These are phyloP conservation scores for Alternaria angustiovoidea DNA, from an alignment of 2,329 filamentous ascomycete species.

Conservation along the genomic window DNA sequence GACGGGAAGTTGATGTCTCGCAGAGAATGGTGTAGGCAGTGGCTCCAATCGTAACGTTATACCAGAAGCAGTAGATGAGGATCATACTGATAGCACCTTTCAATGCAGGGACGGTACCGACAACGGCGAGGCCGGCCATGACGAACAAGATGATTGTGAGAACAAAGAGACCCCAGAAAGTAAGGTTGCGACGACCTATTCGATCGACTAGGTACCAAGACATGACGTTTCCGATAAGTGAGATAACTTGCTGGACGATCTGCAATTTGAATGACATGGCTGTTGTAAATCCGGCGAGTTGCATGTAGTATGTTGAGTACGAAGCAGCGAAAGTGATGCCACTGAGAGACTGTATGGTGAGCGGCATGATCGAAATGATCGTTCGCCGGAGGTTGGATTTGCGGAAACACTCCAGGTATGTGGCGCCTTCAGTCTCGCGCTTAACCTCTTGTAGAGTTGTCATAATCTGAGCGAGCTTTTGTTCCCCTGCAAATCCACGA, in stretches of 20 bases:
- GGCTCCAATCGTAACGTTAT: constrained; percentile 84
- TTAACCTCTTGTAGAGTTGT: constrained; percentile 47
- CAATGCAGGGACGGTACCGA: constrained; percentile 60
- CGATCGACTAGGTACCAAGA: constrained; percentile 81
- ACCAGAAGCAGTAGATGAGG: constrained; percentile 65
- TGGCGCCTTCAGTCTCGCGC: constrained; percentile 63
- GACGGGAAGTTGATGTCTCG: constrained; percentile 78
- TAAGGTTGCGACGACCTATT: constrained; percentile 76
- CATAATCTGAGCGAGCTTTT: constrained; percentile 33
- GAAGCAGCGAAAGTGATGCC: constrained; percentile 40
- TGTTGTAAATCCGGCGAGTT: constrained; percentile 51
- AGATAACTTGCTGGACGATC: constrained; percentile 63
- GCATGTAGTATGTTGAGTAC: constrained; percentile 54
- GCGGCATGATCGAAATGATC: constrained; percentile 65
- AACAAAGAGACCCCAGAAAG: constrained; percentile 69
- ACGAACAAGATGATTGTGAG: constrained; percentile 74
- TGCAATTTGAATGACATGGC: constrained; percentile 51
- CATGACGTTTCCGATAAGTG: constrained; percentile 70
- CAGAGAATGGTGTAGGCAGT: constrained; percentile 86
- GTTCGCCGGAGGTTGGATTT: constrained; percentile 78
- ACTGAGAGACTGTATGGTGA: constrained; percentile 53
- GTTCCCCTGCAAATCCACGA: constrained; percentile 19
- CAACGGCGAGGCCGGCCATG: constrained; percentile 43
- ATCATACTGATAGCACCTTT: constrained; percentile 45
- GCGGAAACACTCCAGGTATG: constrained; percentile 82